Base-by-base conservation (phyloP, 306 rosid genomes). In the Arachis hypogaea region DNA sequence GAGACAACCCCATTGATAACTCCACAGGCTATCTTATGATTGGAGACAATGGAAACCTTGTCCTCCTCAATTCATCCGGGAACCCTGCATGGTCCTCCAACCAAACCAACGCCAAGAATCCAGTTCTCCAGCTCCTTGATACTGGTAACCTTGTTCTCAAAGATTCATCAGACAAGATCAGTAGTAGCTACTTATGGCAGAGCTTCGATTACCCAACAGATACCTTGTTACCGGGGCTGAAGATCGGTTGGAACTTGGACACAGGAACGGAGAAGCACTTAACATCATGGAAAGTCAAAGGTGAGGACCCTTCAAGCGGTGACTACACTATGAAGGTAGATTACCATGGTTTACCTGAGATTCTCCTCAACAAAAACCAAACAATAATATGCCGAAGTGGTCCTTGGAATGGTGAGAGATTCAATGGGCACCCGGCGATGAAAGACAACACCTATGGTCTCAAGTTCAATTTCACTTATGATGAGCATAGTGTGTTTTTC, bases 381-480 rank as follows among this genome's bases (percentile, higher is more conserved):
- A 7, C 0, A 0, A 49, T 1, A 16, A 4, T 0, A 0, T 86
- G 82, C 36, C 77, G 96, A 57, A 89, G 93, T 56, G 98, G 98
- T 7, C 90, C 93, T 3, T 92, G 98, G 98, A 92, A 92, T 36
- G 96, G 97, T 1, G 40, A 60, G 7, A 77, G 93, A 41, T 89
- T 89, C 72, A 86, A 92, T 3, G 96, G 97, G 6, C 88, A 86
- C 1, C 97, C 97, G 0, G 93, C 87, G 67, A 92, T 92, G 96
- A 14, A 60, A 33, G 81, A 78, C 0, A 58, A 56, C 2, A 44
- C 69, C 45, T 22, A 22, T 22, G 83, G 85, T 1, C 63, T 92
- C 0, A 11, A n/a, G 0, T 89, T 89, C 57, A 33, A 7, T 2
- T 84, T 92, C 9, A 52, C 80, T 0, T 11, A 41, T 0, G 79